phyloP scores from a whole-genome alignment of 768 basidiomycete genomes.

The Pleurotus pulmonarius region DNA sequence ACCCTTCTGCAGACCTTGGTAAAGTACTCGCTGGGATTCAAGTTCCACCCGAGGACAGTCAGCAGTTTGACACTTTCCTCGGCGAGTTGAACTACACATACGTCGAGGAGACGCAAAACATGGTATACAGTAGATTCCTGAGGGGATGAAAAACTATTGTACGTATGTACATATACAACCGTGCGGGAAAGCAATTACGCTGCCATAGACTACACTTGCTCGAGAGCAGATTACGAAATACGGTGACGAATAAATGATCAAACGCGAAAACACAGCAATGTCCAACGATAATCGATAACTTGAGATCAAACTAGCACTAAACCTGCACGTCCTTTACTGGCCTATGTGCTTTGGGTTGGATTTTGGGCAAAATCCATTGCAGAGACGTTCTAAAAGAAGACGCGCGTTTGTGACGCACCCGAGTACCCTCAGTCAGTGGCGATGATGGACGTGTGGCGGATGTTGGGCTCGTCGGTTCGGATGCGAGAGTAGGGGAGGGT shows the following conservation, averaged over 20 bases:
- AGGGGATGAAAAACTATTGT: conserved; percentile 21
- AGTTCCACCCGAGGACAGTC: conserved; percentile 67
- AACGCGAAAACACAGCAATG: not conserved
- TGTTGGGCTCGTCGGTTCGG: conserved; percentile 8
- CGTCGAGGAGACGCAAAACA: conserved; percentile 91
- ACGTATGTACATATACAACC: no score
- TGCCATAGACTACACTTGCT: conserved; percentile 4
- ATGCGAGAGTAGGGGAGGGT: conserved; percentile 2
- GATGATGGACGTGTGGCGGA: not conserved
- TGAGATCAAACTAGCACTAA: no score
- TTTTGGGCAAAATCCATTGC: conserved; percentile 24
- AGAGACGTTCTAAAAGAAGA: conserved; percentile 23
- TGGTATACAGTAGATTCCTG: conserved; percentile 76
- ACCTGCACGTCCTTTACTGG: conserved; percentile 14
- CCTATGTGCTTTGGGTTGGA: conserved; percentile 8
- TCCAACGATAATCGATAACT: not conserved
- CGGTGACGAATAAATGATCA: conserved; percentile 8
- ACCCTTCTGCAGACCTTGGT: conserved; percentile 64
- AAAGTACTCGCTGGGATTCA: conserved; percentile 93
- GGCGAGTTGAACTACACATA: conserved; percentile 78
- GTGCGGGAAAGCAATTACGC: not conserved
- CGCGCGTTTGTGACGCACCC: conserved; percentile 18
- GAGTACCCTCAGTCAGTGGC: conserved; percentile 1
- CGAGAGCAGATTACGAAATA: conserved; percentile 4
- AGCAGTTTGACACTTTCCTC: conserved; percentile 73